Evolutionary conservation across 768 basidiomycete genomes (phyloP), one percentile per base, ranked within the genome.

Genomic region (Suillus spraguei): DNA sequence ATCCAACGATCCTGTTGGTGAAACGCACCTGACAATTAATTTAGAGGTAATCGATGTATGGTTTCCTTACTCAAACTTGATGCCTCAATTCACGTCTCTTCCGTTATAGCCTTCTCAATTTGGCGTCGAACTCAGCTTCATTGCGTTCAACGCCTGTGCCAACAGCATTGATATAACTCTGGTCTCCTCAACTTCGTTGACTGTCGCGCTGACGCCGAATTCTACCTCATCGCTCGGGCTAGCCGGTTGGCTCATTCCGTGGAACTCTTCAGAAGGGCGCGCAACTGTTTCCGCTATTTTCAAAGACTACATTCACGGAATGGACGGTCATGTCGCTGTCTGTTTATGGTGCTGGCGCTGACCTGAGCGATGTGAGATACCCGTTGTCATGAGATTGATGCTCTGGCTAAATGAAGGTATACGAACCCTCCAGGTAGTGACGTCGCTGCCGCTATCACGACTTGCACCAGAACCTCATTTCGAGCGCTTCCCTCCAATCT

Each of bases 361-460:
- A 85, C 16, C 79, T 87, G 1, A 76, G 77, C 59, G 83, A 83
- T 65, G 89, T 90, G 68, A 55, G 81, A 69, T 41, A 9, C 35
- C 10, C 35, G 9, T 20, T 49, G n/a, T 44, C 22, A 39, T 32
- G 5, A 11, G 38, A 47, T 20, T 61, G 17, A 50, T 58, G 60
- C 59, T 49, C 28, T 92, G 90, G 90, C 76, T 92, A 28, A 89
- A 90, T 68, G 82, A 86, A 56, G 90, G 84, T 32, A 90, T 92
- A 71, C 84, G 87, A 73, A 78, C 79, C 35, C 83, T 92, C 16
- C 76, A 80, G 59, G 79, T 92, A 2, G 78, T 78, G 6, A 84
- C 89, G 0, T 77, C 83, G 32, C 78, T 92, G 41, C 90, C 88
- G 4, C 78, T 36, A 88, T 92, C 49, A 89, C 89, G 84, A 87